These are phyloP conservation scores for Fraxinus baroniana DNA, from an alignment of 305 asterid genomes.

Conservation along the genomic window DNA sequence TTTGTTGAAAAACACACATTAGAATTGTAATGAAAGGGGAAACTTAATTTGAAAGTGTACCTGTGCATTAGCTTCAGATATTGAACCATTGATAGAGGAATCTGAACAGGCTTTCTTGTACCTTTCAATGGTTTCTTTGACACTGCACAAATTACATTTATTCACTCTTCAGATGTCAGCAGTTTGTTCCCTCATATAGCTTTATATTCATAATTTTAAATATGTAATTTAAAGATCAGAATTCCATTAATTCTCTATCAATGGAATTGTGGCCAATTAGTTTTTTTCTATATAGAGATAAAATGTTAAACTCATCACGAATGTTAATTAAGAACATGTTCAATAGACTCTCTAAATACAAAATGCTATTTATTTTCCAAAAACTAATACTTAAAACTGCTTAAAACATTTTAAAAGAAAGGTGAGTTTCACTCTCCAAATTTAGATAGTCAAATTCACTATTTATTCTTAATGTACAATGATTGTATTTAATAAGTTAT, in stretches of 20 bases:
- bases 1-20: background rate
- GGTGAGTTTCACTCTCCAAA: too few relatives aligned
- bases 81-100: constrained; percentile 55
- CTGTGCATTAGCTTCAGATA: constrained; percentile 85
- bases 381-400: too few relatives aligned
- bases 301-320: background rate
- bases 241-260: background rate
- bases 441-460: too few relatives aligned
- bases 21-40: background rate
- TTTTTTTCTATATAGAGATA: too few relatives aligned
- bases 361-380: too few relatives aligned
- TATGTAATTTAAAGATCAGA: background rate
- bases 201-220: background rate
- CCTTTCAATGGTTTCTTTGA: constrained; percentile 78
- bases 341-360: too few relatives aligned
- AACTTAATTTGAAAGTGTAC: constrained; percentile 26
- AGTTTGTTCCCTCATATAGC: background rate
- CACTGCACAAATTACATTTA: constrained; percentile 45
- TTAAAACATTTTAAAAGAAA: too few relatives aligned
- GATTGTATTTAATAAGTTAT: too few relatives aligned
- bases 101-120: constrained; percentile 83
- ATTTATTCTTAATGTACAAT: too few relatives aligned
- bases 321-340: too few relatives aligned
- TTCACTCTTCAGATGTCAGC: background rate
- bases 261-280: background rate